Evolutionary conservation across 2,329 filamentous ascomycete species (phyloP).

Genomic region (Chaetomiaceae sp.): DNA sequence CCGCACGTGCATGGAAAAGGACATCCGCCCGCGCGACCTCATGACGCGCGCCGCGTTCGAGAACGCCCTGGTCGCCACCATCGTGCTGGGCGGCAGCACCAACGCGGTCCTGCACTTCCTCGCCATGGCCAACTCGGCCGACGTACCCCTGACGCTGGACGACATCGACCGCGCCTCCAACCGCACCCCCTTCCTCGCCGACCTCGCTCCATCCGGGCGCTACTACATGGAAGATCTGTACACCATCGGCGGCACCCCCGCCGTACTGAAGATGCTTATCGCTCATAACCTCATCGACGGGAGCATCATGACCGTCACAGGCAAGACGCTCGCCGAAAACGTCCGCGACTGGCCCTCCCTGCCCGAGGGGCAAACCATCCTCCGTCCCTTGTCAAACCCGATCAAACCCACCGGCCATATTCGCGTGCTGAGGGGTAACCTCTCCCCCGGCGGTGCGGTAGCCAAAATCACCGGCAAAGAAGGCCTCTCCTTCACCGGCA

Average conservation of each 20-base stretch:
- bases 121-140: constrained; percentile 83
- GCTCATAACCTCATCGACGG: constrained; percentile 73
- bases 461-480: constrained; percentile 98
- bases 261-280: constrained; percentile 80
- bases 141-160: constrained; percentile 70
- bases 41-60: constrained; percentile 78
- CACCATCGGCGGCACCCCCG: constrained; percentile 77
- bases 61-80: constrained; percentile 85
- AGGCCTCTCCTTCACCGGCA: constrained; percentile 74
- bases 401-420: constrained; percentile 86
- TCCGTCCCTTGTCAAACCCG: constrained; percentile 64
- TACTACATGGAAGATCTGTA: constrained; percentile 85
- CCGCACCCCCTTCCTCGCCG: constrained; percentile 80
- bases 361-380: constrained; percentile 75
- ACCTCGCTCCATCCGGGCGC: constrained; percentile 77
- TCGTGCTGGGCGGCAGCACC: constrained; percentile 85
- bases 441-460: constrained; percentile 83
- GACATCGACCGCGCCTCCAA: constrained; percentile 78
- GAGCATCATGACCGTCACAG: constrained; percentile 74
- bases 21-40: constrained; percentile 76
- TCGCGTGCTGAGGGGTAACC: constrained; percentile 80
- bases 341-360: constrained; percentile 72
- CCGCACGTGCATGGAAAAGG: constrained; percentile 70
- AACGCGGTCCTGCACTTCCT: constrained; percentile 87
- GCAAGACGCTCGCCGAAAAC: constrained; percentile 78